Base-by-base conservation (phyloP, 2,329 filamentous ascomycete species). In the Aspergillus sergii region DNA sequence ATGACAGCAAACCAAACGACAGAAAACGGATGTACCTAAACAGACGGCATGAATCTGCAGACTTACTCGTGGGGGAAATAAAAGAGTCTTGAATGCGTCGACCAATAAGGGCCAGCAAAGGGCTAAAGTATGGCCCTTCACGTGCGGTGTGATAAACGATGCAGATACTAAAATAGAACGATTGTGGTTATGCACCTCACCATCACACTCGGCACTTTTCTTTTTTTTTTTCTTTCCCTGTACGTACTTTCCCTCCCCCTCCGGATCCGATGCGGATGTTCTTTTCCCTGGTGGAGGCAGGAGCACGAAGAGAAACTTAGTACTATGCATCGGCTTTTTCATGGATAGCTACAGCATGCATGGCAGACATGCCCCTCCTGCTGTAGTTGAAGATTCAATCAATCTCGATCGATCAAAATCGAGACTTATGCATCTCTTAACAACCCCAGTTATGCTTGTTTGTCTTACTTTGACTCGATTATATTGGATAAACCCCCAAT, bases 121-220 rank as follows among this genome's bases (percentile, higher is more conserved):
- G 26, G 26, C 26, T 28, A 28, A 16, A 16, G 48, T 26, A 53
- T 53, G 16, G 26, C 30, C 16, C n/a, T 21, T 34, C 51, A 54
- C 51, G 51, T 54, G 51, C 51, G 51, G 51, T 54, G 51, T 36
- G 51, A 54, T 54, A 21, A 23, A 14, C 7, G 30, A 54, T 54
- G 51, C 51, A 54, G 51, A 21, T 16, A 32, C 28, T 19, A 53
- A 53, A 41, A 41, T 36, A 36, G 26, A 16, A 36, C 14, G 5
- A 36, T 10, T 36, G 10, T 46, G 43, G 43, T 12, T 34, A 54
- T 54, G 51, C 51, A 53, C 28, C 12, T 12, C 19, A 9, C 8
- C 2, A 36, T 54, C 30, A 54, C 51, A 54, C 32, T 54, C 51
- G 51, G 51, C 51, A 54, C 30, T 54, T 54, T 51, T 28, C 9